Conservation (phyloP, 2,329 filamentous ascomycete genomes). For the Aspergillus pseudonomiae region DNA sequence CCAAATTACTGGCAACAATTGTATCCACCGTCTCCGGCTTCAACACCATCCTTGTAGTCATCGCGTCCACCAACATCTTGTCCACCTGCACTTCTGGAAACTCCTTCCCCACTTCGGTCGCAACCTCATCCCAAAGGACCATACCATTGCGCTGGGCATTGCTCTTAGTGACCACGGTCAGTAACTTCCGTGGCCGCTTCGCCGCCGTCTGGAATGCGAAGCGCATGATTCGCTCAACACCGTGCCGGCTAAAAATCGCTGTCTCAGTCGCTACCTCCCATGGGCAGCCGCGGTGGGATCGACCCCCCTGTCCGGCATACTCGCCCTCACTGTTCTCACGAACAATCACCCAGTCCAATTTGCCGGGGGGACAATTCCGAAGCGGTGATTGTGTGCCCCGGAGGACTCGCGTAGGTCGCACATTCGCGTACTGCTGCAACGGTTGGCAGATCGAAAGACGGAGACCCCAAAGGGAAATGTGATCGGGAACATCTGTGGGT, state of each 20-base stretch:
- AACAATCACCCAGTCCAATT: conserved; percentile 69
- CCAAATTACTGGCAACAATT: conserved; percentile 65
- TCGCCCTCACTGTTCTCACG: conserved; percentile 70
- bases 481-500: conserved; percentile 61
- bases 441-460: conserved; percentile 68
- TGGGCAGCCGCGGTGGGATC: conserved; percentile 59
- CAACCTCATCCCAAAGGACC: conserved; percentile 70
- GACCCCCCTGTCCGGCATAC: conserved; percentile 66
- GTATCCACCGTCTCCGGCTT: conserved; percentile 64
- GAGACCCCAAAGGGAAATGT: conserved; percentile 68
- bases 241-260: conserved; percentile 64
- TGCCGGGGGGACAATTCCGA: conserved; percentile 55
- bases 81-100: conserved; percentile 64
- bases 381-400: conserved; percentile 63
- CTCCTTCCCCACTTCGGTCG: conserved; percentile 56
- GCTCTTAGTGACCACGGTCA: conserved; percentile 68
- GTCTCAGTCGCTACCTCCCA: conserved; percentile 68
- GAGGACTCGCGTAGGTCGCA: conserved; percentile 66
- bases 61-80: conserved; percentile 69
- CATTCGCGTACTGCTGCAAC: conserved; percentile 70
- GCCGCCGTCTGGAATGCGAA: conserved; percentile 66
- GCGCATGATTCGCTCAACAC: conserved; percentile 61
- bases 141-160: conserved; percentile 69
- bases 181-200: conserved; percentile 57
- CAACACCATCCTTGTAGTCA: conserved; percentile 66